A percentile compares a stretch with the other conserved stretches of the same genome.
phyloP scores from a whole-genome alignment of 73 alveolate genomes.

The Tetrahymena elliotti region DNA sequence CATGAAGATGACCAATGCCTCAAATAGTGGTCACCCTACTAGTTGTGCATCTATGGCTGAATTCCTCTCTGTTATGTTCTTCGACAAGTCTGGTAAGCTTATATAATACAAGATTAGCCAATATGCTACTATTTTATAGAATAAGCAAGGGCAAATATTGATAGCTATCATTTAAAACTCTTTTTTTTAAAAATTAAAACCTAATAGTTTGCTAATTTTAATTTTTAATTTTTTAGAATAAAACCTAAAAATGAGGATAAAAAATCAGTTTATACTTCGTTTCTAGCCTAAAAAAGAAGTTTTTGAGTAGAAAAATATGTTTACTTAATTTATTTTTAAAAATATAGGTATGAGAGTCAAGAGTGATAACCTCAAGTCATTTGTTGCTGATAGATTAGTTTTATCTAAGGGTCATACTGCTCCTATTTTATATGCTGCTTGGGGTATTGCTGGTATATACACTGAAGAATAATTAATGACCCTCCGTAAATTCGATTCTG shows the following conservation, averaged over 20 bases:
- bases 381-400: conserved; percentile 59
- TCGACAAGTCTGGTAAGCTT: conserved; percentile 62
- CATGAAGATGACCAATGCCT: conserved; percentile 56
- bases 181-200: background rate
- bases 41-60: conserved; percentile 71
- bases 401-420: conserved; percentile 77
- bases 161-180: background rate
- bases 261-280: background rate
- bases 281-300: background rate
- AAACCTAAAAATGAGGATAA: background rate
- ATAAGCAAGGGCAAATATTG: background rate
- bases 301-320: background rate
- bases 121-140: background rate
- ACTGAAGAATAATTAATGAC: conserved; percentile 33
- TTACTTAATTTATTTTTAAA: background rate
- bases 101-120: background rate
- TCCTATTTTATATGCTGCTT: conserved; percentile 70
- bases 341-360: background rate
- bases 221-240: too few species aligned
- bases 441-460: conserved; percentile 62
- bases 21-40: conserved; percentile 70
- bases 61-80: conserved; percentile 55
- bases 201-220: background rate
- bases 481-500: conserved; percentile 52
- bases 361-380: background rate